phyloP scores from a whole-genome alignment of 2,329 filamentous ascomycete species.

The Epichloe festucae region DNA sequence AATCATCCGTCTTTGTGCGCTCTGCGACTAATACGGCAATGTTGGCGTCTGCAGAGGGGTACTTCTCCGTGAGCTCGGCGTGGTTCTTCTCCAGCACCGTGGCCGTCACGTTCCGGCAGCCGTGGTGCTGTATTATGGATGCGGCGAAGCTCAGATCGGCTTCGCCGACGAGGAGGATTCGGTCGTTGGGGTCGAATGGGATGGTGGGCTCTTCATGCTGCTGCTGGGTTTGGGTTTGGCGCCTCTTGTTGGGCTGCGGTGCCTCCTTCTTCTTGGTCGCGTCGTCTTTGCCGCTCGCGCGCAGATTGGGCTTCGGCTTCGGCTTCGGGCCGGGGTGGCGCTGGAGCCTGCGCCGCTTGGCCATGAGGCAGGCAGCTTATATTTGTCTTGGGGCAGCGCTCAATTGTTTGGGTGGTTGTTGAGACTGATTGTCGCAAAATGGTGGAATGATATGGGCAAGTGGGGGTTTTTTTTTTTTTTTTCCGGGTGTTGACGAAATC shows the following conservation, averaged over 20 bases:
- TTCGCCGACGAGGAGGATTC: constrained; percentile 67
- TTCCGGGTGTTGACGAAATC: not conserved
- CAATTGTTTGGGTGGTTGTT: too few relatives aligned
- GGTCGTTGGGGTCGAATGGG: constrained; percentile 52
- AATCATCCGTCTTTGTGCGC: constrained; percentile 3
- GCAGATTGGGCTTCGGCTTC: constrained; percentile 7
- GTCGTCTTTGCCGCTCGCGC: not conserved
- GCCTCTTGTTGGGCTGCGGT: constrained; percentile 3
- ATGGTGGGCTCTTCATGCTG: constrained; percentile 35
- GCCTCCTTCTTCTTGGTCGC: constrained; percentile 6
- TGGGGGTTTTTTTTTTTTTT: too few relatives aligned
- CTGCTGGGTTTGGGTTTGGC: constrained; percentile 11
- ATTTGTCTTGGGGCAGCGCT: too few relatives aligned
- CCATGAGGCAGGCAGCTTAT: constrained; percentile 3
- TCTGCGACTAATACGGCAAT: constrained; percentile 33
- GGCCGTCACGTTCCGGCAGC: constrained; percentile 52
- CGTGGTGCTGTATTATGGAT: constrained; percentile 52
- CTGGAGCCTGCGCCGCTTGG: constrained; percentile 9
- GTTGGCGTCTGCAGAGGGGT: constrained; percentile 54
- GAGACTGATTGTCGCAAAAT: too few relatives aligned
- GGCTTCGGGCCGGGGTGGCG: constrained; percentile 6
- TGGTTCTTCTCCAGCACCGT: constrained; percentile 51
- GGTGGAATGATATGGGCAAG: too few relatives aligned
- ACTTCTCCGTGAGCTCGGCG: constrained; percentile 53
- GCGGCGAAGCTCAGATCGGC: constrained; percentile 69